Evolutionary conservation across 306 rosid species (phyloP).

Genomic region (Cyclanthera cordifolia): DNA sequence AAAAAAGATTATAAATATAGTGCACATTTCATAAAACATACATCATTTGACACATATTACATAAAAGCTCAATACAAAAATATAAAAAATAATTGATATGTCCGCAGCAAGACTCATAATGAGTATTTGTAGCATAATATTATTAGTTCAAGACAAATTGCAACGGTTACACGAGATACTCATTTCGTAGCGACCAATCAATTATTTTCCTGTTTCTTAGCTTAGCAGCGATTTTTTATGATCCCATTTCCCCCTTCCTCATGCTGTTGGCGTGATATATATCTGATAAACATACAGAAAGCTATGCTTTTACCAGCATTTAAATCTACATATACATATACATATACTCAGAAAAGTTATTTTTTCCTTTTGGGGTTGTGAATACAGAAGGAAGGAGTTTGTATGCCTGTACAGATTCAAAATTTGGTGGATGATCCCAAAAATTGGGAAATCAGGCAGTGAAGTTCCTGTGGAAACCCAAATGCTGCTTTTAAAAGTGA

Average conservation of each 20-base stretch:
- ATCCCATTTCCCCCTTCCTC: neutral
- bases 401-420: slow-evolving; percentile 50
- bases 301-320: neutral
- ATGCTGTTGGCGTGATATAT: neutral
- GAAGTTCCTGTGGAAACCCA: slow-evolving; percentile 70
- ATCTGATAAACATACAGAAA: neutral
- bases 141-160: too few species aligned
- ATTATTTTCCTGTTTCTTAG: too few species aligned
- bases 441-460: slow-evolving; percentile 35
- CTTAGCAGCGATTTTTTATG: neutral
- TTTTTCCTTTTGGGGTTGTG: neutral
- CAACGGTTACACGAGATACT: too few species aligned
- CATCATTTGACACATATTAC: too few species aligned
- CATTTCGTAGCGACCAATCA: too few species aligned
- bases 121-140: too few species aligned
- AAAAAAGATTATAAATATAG: too few species aligned
- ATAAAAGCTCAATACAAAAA: too few species aligned
- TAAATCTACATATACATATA: neutral
- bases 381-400: slow-evolving; percentile 42
- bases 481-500: slow-evolving; percentile 55
- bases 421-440: slow-evolving; percentile 74
- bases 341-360: neutral
- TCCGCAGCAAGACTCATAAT: too few species aligned
- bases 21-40: too few species aligned
- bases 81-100: too few species aligned